Base-by-base conservation (phyloP, 768 basidiomycete genomes). In the Phlebiopsis flavidoalba region DNA sequence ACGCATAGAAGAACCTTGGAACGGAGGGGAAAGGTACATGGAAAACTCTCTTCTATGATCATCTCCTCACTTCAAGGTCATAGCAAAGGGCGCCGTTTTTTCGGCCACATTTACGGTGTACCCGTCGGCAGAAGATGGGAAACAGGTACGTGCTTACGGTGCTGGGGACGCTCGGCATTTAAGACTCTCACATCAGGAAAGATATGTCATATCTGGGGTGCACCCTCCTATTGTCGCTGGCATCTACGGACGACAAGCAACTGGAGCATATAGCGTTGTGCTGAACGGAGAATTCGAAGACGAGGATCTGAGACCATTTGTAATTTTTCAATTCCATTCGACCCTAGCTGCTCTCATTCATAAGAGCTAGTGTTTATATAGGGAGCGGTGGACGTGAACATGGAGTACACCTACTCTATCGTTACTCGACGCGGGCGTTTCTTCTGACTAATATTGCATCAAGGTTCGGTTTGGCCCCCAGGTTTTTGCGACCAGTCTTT, bases 261-360 rank as follows among this genome's bases (percentile, higher is more conserved):
- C 36, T 17, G 61, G 61, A 15, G 61, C 61, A 5, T 50, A 40
- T 5, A 62, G 61, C 24, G 61, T 62, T 6, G 61, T 62, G 3
- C 36, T 62, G 11, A 17, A 19, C 8, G 48, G 55, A 8, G 50
- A 48, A 33, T 62, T 33, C 35, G 40, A 12, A 10, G 61, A 62
- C 37, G 57, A 62, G 35, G 61, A 62, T 36, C n/a, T 57, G 61
- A 17, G 61, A 62, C 8, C 52, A 49, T 10, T 62, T 62, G 61
- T 62, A 17, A 17, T 57, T 52, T n/a, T 8, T n/a, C 56, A n/a
- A 24, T 15, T 5, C 24, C 11, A 19, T 47, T 50, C 46, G 1
- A 11, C 49, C 14, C 45, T 43, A 21, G 19, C 31, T 22, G 3
- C 15, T 35, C 19, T 19, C 2, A 43, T 22, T 51, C 4, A 46